Base-by-base conservation (phyloP, 306 rosid genomes). In the Corylus heterophylla region DNA sequence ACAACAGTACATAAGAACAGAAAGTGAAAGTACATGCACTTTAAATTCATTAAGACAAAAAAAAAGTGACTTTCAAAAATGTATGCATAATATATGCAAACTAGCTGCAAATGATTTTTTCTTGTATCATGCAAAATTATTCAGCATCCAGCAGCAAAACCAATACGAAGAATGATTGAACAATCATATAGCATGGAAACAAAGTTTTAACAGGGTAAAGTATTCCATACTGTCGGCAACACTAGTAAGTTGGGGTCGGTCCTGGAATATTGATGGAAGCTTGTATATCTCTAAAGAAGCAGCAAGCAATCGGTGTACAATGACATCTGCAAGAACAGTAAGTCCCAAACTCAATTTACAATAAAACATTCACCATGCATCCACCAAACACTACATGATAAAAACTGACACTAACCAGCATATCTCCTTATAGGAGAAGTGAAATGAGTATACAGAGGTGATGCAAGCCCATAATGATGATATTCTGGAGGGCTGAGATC, bases 381-480 rank as follows among this genome's bases (percentile, higher is more conserved):
- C 14, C 52, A 79, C 74, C 17, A 71, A 74, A 77, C 64, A 80
- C 66, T 8, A 8, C 70, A 75, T 10, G 18, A 61, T 58, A 70
- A 70, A 61, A 69, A 79, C 64, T 69, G 61, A 71, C 58, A 59
- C 82, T n/a, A 69, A 88, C 98, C 99, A 59, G 99, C 94, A 76
- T 93, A 95, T 91, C 99, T 88, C 83, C 99, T 92, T 45, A 95
- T 95, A 37, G 99, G 99, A 66, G 99, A 95, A 51, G 99, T 95
- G 87, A 95, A 95, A 86, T 95, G 98, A 54, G 99, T 95, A 85
- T 95, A 95, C 9, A 95, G 71, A 77, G 91, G 89, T 9, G 99
- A 84, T 78, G 99, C 98, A 83, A 95, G 99, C 84, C 99, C 99
- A 77, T 93, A 95, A 85, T 95, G 99, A 78, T 84, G 94, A 87